Base-by-base conservation (phyloP, 2,329 filamentous ascomycete genomes). In the Cadophora malorum region DNA sequence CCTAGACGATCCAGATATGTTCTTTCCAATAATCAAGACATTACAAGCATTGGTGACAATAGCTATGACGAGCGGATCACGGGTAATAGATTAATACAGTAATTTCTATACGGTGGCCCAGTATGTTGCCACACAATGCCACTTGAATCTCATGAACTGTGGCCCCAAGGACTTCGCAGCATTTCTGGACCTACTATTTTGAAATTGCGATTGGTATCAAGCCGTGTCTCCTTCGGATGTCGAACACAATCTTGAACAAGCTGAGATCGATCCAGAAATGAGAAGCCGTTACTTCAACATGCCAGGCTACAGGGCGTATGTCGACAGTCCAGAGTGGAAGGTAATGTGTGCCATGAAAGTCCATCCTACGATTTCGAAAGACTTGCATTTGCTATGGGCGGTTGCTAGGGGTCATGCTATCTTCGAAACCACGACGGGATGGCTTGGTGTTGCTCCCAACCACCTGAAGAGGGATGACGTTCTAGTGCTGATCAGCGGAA, bases 311-410 rank as follows among this genome's bases (percentile, higher is more conserved):
- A 16, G 2, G 1, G 4, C 3, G 5, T 50, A 33, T 19, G 28
- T 35, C 5, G 21, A 35, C 7, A 19, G 53, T 53, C 23, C 61
- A 21, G 28, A 52, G 28, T 63, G 61, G 61, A 33, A 33, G 28
- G 35, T 23, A 3, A 63, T 63, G 61, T 35, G 45, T 33, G 41
- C 49, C 4, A 63, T 63, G 61, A 63, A 63, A 63, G 61, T 45
- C 14, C 21, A 63, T 53, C 45, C 45, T 10, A 33, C 38, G 33
- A 21, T 63, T 12, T 31, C 61, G 1, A 63, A 25, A 52, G 47
- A 53, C 19, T 23, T 63, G 23, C 41, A 52, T 47, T 21, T 63
- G 19, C 47, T 52, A 38, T 63, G 61, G 61, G 47, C 61, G 19
- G 61, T 52, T 38, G 61, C 61, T 1, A 63, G 61, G 19, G 61